Base-by-base conservation (phyloP, 805 yeast species). In the Ogataea populi-albae region DNA sequence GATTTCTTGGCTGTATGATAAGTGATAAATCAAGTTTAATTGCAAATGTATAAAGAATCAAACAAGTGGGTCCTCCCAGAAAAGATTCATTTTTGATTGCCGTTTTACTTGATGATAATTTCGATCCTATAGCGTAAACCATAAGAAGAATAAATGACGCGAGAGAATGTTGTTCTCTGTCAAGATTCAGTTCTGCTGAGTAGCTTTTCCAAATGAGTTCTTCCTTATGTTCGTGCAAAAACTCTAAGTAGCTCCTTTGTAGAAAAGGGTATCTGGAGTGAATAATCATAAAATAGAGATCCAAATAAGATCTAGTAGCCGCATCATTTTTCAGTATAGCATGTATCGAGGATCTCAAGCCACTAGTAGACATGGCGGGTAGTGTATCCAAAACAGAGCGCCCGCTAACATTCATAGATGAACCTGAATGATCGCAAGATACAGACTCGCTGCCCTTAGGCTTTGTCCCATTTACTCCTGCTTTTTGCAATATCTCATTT, bases 91-190 rank as follows among this genome's bases (percentile, higher is more conserved):
- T 20, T 3, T 23, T 29, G 12, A n/a, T 31, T 4, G 11, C 29
- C 18, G 26, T 32, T 9, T 23, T 24, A 12, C 26, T 19, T 6
- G 31, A 25, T 12, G 37, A 36, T 7, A 31, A 18, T 29, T 40
- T 43, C 6, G 46, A 33, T 3, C 47, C 52, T 4, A 37, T 38
- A 0, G 49, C 46, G 19, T 44, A 44, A 7, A 37, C 22, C 35
- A 44, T 32, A 6, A 46, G 17, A 11, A 48, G 20, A 3, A 34
- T 32, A 14, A 46, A 48, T 23, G 30, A 32, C 6, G 34, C 35
- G 1, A 44, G 27, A 4, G 30, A 30, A n/a, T 26, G 11, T 19
- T 33, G 23, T 8, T 16, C 23, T 23, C 11, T 12, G 11, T 37
- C 32, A n/a, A n/a, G n/a, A n/a, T n/a, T n/a, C 22, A 30, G 17